Evolutionary conservation across 2,329 filamentous ascomycete genomes (phyloP).

Genomic region (Microsporum ferrugineum): DNA sequence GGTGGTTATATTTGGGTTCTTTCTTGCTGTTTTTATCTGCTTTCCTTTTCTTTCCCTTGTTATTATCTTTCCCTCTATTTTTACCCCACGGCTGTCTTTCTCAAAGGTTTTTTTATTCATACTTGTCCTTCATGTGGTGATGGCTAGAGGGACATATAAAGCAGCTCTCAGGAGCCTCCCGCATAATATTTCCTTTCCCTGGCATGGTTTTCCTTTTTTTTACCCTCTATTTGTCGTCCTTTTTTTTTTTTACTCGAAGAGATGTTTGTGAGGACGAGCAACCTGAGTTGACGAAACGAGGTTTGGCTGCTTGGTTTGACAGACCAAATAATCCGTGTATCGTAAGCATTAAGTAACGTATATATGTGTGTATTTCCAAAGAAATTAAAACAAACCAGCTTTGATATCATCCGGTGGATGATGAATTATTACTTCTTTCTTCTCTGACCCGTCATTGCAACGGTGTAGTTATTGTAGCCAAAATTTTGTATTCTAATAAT

Average conservation of each 20-base stretch:
- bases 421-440: neutral
- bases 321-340: conserved; percentile 1
- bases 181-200: neutral
- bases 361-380: neutral
- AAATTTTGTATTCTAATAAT: neutral
- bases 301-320: conserved; percentile 1
- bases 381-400: neutral
- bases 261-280: neutral
- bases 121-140: neutral
- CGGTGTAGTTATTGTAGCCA: neutral
- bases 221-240: neutral
- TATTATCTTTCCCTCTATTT: neutral
- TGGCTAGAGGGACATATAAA: neutral
- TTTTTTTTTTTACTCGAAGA: neutral
- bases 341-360: neutral
- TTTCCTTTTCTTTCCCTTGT: neutral
- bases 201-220: neutral
- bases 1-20: conserved; percentile 4
- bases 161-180: neutral
- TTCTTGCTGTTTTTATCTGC: conserved; percentile 2
- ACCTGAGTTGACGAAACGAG: neutral
- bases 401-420: neutral
- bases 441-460: neutral
- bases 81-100: neutral
- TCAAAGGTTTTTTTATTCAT: neutral